Conservation (phyloP, 257 asterid genomes). For the Solanum pennellii region DNA sequence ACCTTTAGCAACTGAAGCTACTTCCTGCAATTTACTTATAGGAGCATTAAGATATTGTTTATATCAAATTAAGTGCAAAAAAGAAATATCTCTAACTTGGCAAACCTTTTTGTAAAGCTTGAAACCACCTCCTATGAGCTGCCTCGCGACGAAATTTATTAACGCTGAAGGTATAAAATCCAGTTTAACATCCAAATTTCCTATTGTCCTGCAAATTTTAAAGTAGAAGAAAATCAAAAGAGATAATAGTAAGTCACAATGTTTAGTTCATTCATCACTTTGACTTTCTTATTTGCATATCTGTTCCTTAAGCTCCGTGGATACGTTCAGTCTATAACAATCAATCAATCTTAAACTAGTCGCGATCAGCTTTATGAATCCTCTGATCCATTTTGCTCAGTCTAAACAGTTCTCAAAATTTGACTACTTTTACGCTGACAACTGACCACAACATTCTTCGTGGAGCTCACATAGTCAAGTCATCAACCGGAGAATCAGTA, state of each 20-base stretch:
- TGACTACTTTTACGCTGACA: background rate
- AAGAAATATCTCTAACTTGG: background rate
- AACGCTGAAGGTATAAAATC: conserved; percentile 67
- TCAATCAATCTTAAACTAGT: background rate
- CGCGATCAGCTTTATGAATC: background rate
- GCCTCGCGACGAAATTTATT: conserved; percentile 82
- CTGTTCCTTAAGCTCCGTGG: background rate
- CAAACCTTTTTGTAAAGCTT: conserved; percentile 81
- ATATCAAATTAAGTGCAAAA: background rate
- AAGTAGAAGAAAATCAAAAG: background rate
- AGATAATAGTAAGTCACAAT: background rate
- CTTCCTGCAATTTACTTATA: conserved; percentile 40
- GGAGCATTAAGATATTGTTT: background rate
- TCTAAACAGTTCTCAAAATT: background rate
- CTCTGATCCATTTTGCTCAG: background rate
- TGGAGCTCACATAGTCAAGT: background rate
- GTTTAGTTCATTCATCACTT: background rate
- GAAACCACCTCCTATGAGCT: conserved; percentile 84
- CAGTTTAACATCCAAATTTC: conserved; percentile 69
- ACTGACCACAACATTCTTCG: background rate
- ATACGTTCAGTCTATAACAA: background rate
- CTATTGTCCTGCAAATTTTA: conserved; percentile 55
- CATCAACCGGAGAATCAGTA: background rate
- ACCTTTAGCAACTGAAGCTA: conserved; percentile 57
- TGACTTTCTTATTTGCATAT: background rate